Evolutionary conservation across 495 filamentous ascomycete genomes (phyloP).

Genomic region (Xylona heveae): DNA sequence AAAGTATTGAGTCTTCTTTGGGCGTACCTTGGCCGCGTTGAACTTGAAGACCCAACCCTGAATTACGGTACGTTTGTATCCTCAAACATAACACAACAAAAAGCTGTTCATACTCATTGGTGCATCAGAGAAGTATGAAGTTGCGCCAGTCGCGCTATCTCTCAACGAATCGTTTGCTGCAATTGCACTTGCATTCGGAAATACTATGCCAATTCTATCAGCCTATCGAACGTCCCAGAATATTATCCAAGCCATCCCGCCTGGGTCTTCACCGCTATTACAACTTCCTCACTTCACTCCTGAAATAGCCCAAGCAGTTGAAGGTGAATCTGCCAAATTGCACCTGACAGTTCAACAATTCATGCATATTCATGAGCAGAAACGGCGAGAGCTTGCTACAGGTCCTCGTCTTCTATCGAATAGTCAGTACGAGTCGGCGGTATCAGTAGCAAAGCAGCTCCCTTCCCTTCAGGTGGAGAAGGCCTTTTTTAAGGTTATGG

Average conservation of each 20-base stretch:
- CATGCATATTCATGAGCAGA: constrained; percentile 57
- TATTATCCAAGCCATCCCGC: constrained; percentile 73
- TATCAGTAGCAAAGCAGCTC: constrained; percentile 58
- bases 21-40: constrained; percentile 81
- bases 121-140: constrained; percentile 41
- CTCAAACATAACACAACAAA: too few relatives aligned
- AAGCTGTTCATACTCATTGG: constrained; percentile 4
- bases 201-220: constrained; percentile 57
- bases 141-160: constrained; percentile 64
- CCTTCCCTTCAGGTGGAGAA: constrained; percentile 72
- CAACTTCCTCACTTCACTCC: constrained; percentile 82
- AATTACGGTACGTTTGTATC: constrained; percentile 40
- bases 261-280: constrained; percentile 65
- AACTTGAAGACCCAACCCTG: constrained; percentile 46
- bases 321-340: constrained; percentile 46
- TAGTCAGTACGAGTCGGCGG: constrained; percentile 51
- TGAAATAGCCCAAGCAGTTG: constrained; percentile 47
- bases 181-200: constrained; percentile 73
- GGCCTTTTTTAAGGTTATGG: constrained; percentile 95
- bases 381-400: constrained; percentile 45
- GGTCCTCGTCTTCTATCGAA: constrained; percentile 52
- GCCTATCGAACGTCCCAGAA: constrained; percentile 68
- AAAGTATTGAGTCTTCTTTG: constrained; percentile 82
- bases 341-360: constrained; percentile 70
- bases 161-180: constrained; percentile 72